Base-by-base conservation (phyloP, 352 stramenopile species). In the Globisporangium spiculum region DNA sequence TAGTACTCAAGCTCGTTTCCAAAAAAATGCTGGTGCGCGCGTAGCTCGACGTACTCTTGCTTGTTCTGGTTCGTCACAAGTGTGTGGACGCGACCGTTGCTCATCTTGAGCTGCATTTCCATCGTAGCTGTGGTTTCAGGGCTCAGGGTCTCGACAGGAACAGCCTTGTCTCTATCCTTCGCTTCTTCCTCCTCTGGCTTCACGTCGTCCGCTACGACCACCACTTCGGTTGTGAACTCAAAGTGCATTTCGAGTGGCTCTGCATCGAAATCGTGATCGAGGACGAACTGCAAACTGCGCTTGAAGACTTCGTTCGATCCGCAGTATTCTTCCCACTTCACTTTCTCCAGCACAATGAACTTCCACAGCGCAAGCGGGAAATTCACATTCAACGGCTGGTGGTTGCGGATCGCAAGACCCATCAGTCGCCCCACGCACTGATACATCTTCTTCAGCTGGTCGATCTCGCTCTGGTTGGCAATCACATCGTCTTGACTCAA, bases 41-140 rank as follows among this genome's bases (percentile, higher is more conserved):
- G 81, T 20, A 87, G 66, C 53, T 83, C 36, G 12, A 92, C 84
- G 59, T 91, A 94, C 66, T 79, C 61, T 3, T 53, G 52, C 69
- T 94, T 94, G 75, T 91, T 94, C 12, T 66, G 66, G 61, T 94
- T 92, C 3, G 81, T 92, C 38, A 94, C 83, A 12, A 69, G 66
- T 1, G 69, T 73, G 3, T 75, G 38, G 0, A 75, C 75, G 30
- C 70, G 77, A 30, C 66, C 67, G 0, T 70, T 41, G 34, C 10
- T 65, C 8, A 24, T 41, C 68, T 79, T 50, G 14, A 94, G 73
- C 44, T 90, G 83, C 69, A 94, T 75, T 57, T 92, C 83, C 78
- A 92, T 86, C n/a, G 72, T 59, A n/a, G 65, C 66, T 46, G 63
- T 44, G n/a, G 41, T 48, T 32, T 41, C 24, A 30, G 18, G 3